Evolutionary conservation across 768 basidiomycete species (phyloP).

Genomic region (Rubroboletus satanas): DNA sequence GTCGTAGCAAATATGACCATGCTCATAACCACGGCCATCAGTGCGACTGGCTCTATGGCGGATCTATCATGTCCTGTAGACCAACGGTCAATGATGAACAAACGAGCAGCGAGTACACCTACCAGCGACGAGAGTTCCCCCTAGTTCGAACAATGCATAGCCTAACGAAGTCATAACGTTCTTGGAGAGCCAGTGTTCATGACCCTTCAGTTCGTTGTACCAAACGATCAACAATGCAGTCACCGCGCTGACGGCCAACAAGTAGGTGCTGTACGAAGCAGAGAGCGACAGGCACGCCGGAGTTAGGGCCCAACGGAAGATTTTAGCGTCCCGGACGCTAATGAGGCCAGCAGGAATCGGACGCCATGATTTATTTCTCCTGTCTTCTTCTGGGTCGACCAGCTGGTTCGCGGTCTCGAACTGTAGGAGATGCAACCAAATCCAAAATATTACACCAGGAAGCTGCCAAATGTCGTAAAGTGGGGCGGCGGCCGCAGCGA

Average conservation of each 20-base stretch:
- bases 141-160: conserved; percentile 36
- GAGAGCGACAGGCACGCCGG: conserved; percentile 36
- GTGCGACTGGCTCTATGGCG: conserved; percentile 21
- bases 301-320: conserved; percentile 36
- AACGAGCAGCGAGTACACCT: conserved; percentile 1
- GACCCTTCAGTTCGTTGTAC: conserved; percentile 37
- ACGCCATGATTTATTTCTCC: conserved; percentile 41
- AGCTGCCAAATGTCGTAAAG: conserved; percentile 19
- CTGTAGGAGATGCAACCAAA: conserved; percentile 45
- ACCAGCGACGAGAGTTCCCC: conserved; percentile 37
- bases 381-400: conserved; percentile 40
- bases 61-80: conserved; percentile 23
- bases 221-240: conserved; percentile 26
- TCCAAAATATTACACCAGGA: conserved; percentile 38
- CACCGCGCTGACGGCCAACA: conserved; percentile 33
- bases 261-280: conserved; percentile 29
- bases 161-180: conserved; percentile 36
- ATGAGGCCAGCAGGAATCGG: conserved; percentile 46
- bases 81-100: not conserved
- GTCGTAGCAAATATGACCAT: conserved; percentile 36
- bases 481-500: conserved; percentile 34
- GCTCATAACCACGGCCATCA: conserved; percentile 32
- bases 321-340: conserved; percentile 32
- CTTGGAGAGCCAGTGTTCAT: conserved; percentile 32
- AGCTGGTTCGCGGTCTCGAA: conserved; percentile 44